phyloP scores from a whole-genome alignment of 2,329 filamentous ascomycete species.

The Cladosporium velox region DNA sequence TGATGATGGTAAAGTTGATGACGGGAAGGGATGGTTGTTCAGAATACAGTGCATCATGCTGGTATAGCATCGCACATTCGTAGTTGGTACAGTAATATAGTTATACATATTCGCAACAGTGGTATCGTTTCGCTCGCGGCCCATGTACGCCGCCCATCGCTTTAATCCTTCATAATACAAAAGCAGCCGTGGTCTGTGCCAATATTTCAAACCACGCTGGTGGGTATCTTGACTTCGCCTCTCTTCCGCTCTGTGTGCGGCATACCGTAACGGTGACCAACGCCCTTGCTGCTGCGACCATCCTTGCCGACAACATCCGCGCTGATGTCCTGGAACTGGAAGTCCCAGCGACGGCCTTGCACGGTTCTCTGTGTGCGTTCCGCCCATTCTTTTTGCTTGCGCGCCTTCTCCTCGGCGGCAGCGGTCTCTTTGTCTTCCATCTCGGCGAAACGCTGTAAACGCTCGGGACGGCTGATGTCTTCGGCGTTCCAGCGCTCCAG shows the following conservation, averaged over 20 bases:
- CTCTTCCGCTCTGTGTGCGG: constrained; percentile 64
- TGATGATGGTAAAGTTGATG: too few relatives aligned
- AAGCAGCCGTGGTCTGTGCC: constrained; percentile 1
- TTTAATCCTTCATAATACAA: constrained; percentile 17
- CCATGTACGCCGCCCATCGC: constrained; percentile 11
- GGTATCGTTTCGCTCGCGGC: constrained; percentile 16
- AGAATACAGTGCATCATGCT: background rate
- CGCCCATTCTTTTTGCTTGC: constrained; percentile 47
- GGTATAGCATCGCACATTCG: constrained; percentile 2
- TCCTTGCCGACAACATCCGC: constrained; percentile 57
- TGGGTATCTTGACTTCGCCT: constrained; percentile 65
- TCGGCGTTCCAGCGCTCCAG: constrained; percentile 48
- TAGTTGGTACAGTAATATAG: constrained; percentile 18
- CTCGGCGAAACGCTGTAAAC: constrained; percentile 38
- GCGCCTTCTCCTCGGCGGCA: constrained; percentile 42
- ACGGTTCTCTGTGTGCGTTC: constrained; percentile 47
- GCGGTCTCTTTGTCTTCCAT: constrained; percentile 36
- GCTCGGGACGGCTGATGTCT: constrained; percentile 42
- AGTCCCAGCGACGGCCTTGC: constrained; percentile 58
- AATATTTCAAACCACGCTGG: constrained; percentile 51
- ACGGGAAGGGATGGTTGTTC: background rate
- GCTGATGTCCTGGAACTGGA: constrained; percentile 61
- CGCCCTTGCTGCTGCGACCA: constrained; percentile 55
- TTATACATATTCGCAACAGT: constrained; percentile 21
- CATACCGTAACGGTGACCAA: constrained; percentile 63